Evolutionary conservation across 805 yeast species (phyloP), one percentile per base, ranked within the genome.

Genomic region (Saccharomycopsis sp.): DNA sequence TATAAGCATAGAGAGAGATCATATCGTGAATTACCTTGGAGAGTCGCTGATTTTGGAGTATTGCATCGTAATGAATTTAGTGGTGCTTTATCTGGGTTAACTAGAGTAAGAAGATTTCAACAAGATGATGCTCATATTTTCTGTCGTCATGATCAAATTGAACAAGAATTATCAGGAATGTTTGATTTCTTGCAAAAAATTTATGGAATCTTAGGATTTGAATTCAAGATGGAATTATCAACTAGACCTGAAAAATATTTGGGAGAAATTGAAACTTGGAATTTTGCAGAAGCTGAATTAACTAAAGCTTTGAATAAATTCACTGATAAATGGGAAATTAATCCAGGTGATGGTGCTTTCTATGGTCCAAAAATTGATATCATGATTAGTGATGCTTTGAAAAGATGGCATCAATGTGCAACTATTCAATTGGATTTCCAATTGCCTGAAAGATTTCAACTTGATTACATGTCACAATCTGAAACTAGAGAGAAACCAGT

Each of bases 361-460:
- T 85, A 85, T 61, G 94, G 94, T 58, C 94, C 94, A 59, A 90
- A 90, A 79, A 93, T 90, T 62, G 98, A 90, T 70, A 86, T 93
- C 59, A 82, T 81, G 85, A 85, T 93, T 59, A 78, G 89, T 54
- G 98, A 93, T 65, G 96, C 97, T 38, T 74, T 88, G 63, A 79
- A 77, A 62, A 85, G 97, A 81, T 87, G 96, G 95, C 93, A 85
- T 71, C 98, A 93, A 71, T 90, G 97, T 75, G 98, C 98, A 51
- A 93, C 98, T 45, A 85, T 93, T 63, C 98, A 93, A 73, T 77
- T 93, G 62, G 98, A 93, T 68, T 93, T 90, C 95, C 98, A 93
- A 74, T 75, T 93, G 60, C 98, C 98, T 54, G 72, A 75, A 58
- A 82, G 98, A 68, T 93, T 93, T 61, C 95, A 85, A 57, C 76